A percentile compares a stretch with the other conserved stretches of the same genome.
Evolutionary conservation across 768 basidiomycete genomes (phyloP).

Genomic region (Naganishia kalamii): DNA sequence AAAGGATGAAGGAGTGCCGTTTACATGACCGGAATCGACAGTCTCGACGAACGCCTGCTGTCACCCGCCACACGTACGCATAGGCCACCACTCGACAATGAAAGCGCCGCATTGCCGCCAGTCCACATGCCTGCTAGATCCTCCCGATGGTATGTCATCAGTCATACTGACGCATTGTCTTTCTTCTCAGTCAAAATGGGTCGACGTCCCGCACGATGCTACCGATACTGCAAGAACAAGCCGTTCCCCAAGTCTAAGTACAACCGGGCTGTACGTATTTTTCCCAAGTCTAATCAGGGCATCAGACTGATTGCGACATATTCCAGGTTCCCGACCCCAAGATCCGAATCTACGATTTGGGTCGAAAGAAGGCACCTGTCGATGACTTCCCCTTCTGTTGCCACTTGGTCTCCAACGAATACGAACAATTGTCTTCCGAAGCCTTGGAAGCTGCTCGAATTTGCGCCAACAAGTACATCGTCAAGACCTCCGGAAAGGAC

Average conservation of each 20-base stretch:
- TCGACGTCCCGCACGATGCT: conserved; percentile 95
- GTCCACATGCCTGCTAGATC: background rate
- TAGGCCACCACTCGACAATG: no score
- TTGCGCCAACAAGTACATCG: conserved; percentile 98
- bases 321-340: conserved; percentile 52
- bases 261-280: conserved; percentile 25
- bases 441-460: conserved; percentile 98
- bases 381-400: conserved; percentile 93
- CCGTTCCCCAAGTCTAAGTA: conserved; percentile 53
- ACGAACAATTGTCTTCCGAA: conserved; percentile 91
- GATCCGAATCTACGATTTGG: conserved; percentile 95
- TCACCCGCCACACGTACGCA: no score
- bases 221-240: conserved; percentile 99
- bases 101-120: no score
- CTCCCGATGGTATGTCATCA: background rate
- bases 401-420: conserved; percentile 95
- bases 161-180: background rate
- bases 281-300: background rate
- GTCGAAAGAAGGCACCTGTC: conserved; percentile 89
- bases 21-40: no score
- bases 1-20: no score
- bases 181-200: conserved; percentile 61
- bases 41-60: no score
- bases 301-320: background rate
- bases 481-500: conserved; percentile 96